phyloP scores from a whole-genome alignment of 2,329 filamentous ascomycete genomes.

The Helotiales sp. region DNA sequence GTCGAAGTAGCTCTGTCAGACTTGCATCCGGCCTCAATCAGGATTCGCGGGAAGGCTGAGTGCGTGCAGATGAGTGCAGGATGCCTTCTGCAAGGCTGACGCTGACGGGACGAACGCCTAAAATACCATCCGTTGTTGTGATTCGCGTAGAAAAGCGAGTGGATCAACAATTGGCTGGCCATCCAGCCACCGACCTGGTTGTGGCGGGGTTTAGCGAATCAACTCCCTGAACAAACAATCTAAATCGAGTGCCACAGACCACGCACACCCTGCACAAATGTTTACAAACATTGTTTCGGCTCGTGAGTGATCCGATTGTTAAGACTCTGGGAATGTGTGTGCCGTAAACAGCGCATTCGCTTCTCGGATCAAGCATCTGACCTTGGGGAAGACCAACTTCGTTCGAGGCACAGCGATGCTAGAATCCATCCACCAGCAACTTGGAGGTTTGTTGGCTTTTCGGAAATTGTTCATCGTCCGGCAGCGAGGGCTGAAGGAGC shows the following conservation, averaged over 20 bases:
- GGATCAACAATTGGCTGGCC: background rate
- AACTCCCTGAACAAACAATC: background rate
- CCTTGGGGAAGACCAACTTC: background rate
- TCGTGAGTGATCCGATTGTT: conserved; percentile 10
- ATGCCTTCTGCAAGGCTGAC: conserved; percentile 13
- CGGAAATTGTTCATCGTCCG: background rate
- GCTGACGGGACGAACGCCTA: background rate
- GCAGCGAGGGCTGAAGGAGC: background rate
- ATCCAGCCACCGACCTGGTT: conserved; percentile 3
- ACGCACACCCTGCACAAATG: background rate
- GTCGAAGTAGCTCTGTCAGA: background rate
- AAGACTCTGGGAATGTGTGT: conserved; percentile 1
- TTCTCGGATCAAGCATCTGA: background rate
- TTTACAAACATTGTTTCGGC: conserved; percentile 13
- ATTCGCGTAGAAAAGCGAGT: background rate
- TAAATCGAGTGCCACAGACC: conserved; percentile 4
- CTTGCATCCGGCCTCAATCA: conserved; percentile 9
- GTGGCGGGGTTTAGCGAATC: conserved; percentile 12
- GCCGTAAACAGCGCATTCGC: background rate
- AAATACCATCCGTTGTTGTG: conserved; percentile 5
- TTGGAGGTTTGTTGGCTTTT: background rate
- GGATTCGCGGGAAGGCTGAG: conserved; percentile 12
- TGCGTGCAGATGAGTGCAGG: conserved; percentile 1
- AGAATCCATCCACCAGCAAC: background rate
- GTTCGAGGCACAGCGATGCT: background rate